A percentile compares a stretch with the other conserved stretches of the same genome.
phyloP scores from a whole-genome alignment of 75 land plant species.

The Cunninghamia lanceolata region DNA sequence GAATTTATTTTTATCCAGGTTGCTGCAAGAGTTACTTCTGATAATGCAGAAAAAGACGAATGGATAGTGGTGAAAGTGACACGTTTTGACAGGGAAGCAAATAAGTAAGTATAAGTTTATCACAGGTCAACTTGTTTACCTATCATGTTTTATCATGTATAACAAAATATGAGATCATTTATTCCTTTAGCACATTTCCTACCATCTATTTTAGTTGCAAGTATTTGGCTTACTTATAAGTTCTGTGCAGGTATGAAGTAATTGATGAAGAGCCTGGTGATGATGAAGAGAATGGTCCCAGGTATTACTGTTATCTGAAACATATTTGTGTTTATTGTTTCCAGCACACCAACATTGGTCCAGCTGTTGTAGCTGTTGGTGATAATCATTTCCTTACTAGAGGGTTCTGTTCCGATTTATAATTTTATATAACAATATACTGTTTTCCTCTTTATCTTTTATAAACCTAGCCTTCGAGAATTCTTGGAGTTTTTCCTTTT shows the following conservation, averaged over 20 bases:
- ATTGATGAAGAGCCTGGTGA: conserved; percentile 99
- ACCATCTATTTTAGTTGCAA: background rate
- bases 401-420: background rate
- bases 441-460: background rate
- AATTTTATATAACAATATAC: no score
- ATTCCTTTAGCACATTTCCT: conserved; percentile 2
- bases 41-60: conserved; percentile 85
- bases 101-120: conserved; percentile 48
- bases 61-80: conserved; percentile 95
- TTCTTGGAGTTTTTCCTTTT: background rate
- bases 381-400: background rate
- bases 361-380: background rate
- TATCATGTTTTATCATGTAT: background rate
- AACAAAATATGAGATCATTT: background rate
- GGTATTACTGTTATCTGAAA: conserved; percentile 33
- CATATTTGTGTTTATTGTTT: background rate
- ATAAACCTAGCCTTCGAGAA: background rate
- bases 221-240: background rate
- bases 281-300: conserved; percentile 87
- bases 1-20: conserved; percentile 51
- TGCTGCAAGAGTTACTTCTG: conserved; percentile 86
- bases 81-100: conserved; percentile 75
- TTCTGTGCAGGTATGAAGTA: conserved; percentile 76
- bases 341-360: background rate
- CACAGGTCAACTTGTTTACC: background rate